These are phyloP conservation scores for Ceratobasidium sp. DNA, from an alignment of 1,284 basidiomycete species.

Conservation along the genomic window DNA sequence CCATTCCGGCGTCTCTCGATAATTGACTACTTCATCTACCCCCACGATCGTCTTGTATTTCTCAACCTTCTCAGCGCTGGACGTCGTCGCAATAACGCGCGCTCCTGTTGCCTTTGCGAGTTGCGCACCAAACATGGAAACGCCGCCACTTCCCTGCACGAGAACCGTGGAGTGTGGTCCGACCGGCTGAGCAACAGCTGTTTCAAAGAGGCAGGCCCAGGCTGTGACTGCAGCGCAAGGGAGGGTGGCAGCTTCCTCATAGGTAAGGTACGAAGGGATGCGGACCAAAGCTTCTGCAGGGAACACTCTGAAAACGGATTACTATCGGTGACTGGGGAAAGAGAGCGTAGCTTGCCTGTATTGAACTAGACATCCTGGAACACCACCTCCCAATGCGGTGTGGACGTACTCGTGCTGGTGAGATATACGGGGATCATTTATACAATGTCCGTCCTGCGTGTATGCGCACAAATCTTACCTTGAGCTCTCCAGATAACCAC, in stretches of 20 bases:
- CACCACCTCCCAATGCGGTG: conserved; percentile 12
- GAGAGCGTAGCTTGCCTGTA: conserved; percentile 58
- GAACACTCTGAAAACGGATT: conserved; percentile 59
- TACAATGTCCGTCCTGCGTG: neutral
- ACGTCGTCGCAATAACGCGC: conserved; percentile 68
- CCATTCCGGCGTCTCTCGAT: conserved; percentile 66
- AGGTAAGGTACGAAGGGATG: conserved; percentile 23
- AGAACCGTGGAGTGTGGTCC: conserved; percentile 64
- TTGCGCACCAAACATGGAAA: conserved; percentile 65
- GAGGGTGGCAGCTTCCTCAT: conserved; percentile 53
- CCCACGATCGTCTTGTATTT: conserved; percentile 60
- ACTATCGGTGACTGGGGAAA: conserved; percentile 57
- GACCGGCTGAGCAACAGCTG: conserved; percentile 53
- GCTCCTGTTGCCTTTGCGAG: conserved; percentile 68
- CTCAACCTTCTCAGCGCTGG: conserved; percentile 68
- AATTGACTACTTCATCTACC: conserved; percentile 67
- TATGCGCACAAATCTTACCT: conserved; percentile 45
- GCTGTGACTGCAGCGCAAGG: conserved; percentile 64
- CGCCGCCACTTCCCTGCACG: conserved; percentile 68
- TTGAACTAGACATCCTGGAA: conserved; percentile 32
- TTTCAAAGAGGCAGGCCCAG: conserved; percentile 62
- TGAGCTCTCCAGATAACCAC: conserved; percentile 59
- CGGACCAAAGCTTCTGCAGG: neutral
- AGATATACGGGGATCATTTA: neutral
- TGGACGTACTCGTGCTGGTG: neutral